Conservation (phyloP, 805 yeast species). For the Brettanomyces naardenensis region DNA sequence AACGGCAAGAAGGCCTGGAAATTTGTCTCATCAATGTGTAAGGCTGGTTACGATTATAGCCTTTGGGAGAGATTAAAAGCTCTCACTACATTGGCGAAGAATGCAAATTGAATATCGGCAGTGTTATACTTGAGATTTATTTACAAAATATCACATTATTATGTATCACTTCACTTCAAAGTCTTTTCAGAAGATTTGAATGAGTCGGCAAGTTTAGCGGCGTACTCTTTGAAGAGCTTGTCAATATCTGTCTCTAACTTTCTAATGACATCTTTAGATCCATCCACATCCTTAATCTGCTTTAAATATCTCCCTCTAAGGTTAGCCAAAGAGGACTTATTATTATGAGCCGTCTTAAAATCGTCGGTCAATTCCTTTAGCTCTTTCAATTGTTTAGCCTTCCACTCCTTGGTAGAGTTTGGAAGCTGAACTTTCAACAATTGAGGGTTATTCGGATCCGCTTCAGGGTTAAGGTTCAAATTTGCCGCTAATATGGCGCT, state of each 20-base stretch:
- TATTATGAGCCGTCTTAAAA: conserved; percentile 41
- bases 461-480: conserved; percentile 73
- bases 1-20: conserved; percentile 82
- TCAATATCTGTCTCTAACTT: conserved; percentile 58
- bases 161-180: conserved; percentile 11
- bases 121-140: too few relatives aligned
- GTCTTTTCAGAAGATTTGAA: conserved; percentile 46
- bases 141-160: not conserved
- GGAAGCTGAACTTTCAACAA: conserved; percentile 69
- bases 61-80: conserved; percentile 61
- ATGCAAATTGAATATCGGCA: conserved; percentile 21
- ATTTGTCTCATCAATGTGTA: conserved; percentile 73
- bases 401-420: conserved; percentile 62
- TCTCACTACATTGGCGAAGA: conserved; percentile 44
- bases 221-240: conserved; percentile 56
- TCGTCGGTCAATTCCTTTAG: conserved; percentile 63
- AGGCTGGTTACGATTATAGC: conserved; percentile 75
- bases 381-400: conserved; percentile 43
- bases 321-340: conserved; percentile 43
- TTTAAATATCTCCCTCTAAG: conserved; percentile 54
- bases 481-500: conserved; percentile 63
- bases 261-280: conserved; percentile 47
- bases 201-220: conserved; percentile 46
- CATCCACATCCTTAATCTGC: conserved; percentile 36
- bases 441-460: conserved; percentile 65